These are phyloP conservation scores for Cyberlindnera petersonii DNA, from an alignment of 805 yeast genomes.

Conservation along the genomic window DNA sequence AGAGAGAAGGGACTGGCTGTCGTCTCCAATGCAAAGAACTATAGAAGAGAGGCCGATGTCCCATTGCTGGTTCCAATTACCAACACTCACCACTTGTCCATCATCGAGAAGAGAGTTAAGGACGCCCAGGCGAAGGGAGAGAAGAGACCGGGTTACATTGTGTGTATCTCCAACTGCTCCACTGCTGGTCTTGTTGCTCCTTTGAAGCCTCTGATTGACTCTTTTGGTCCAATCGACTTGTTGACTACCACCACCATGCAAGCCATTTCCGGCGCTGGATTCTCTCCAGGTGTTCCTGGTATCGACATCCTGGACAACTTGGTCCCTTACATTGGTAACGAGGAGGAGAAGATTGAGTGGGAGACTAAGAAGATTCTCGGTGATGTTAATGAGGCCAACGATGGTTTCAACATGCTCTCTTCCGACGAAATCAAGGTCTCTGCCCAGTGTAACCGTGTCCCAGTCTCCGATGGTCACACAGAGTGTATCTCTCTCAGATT, in stretches of 20 bases:
- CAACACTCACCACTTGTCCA: conserved; percentile 83
- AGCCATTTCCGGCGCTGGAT: conserved; percentile 98
- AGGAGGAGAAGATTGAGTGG: conserved; percentile 98
- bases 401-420: conserved; percentile 53
- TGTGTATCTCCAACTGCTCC: conserved; percentile 96
- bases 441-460: conserved; percentile 95
- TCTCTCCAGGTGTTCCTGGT: conserved; percentile 95
- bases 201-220: conserved; percentile 84
- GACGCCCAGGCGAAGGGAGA: conserved; percentile 53
- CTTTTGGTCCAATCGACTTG: conserved; percentile 85
- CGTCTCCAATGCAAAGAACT: conserved; percentile 94
- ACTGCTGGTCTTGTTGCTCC: conserved; percentile 98
- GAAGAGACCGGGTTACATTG: conserved; percentile 71
- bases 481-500: conserved; percentile 89
- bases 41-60: conserved; percentile 80
- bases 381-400: conserved; percentile 43
- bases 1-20: conserved; percentile 77
- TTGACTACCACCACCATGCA: conserved; percentile 90
- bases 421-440: conserved; percentile 78
- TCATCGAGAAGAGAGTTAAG: conserved; percentile 56
- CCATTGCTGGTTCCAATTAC: conserved; percentile 95
- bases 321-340: conserved; percentile 93
- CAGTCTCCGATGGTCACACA: conserved; percentile 97
- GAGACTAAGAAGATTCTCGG: conserved; percentile 96
- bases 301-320: conserved; percentile 93